These are phyloP conservation scores for Carex pumila DNA, from an alignment of 176 grass and related monocot species.

Conservation along the genomic window DNA sequence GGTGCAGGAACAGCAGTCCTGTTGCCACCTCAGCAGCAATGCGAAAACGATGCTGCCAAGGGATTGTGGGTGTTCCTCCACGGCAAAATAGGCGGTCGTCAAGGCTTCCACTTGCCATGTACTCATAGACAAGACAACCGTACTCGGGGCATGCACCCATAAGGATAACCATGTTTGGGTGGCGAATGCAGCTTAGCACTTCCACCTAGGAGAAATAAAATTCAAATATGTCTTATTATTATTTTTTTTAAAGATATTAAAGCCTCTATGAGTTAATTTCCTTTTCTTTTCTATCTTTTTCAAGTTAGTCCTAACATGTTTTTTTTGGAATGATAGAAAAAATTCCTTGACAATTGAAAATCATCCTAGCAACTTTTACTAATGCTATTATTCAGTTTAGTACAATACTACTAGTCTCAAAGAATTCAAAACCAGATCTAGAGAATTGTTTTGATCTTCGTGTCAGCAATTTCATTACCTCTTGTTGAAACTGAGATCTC, in stretches of 20 bases:
- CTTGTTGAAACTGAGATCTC: conserved; percentile 84
- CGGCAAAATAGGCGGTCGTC: conserved; percentile 76
- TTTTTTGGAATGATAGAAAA: neutral
- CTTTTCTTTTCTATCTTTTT: neutral
- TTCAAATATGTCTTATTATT: neutral
- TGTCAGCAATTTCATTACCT: conserved; percentile 15
- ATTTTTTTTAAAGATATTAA: neutral
- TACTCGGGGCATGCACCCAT: conserved; percentile 87
- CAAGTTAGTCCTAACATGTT: neutral
- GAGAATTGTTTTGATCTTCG: too few species aligned
- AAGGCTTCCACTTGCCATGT: conserved; percentile 85
- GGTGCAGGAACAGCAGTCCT: conserved; percentile 80
- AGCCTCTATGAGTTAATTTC: neutral
- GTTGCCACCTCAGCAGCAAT: conserved; percentile 83
- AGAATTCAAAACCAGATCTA: neutral
- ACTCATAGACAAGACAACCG: conserved; percentile 90
- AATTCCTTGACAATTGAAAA: neutral
- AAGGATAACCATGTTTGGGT: conserved; percentile 95
- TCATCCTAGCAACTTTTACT: neutral
- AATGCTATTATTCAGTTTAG: neutral
- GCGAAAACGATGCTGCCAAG: conserved; percentile 84
- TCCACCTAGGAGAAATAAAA: conserved; percentile 34
- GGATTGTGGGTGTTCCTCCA: conserved; percentile 31
- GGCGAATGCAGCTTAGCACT: conserved; percentile 86
- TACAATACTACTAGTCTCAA: neutral